Conservation (phyloP, 139 green algal species). For the Spirogloea muscicola region DNA sequence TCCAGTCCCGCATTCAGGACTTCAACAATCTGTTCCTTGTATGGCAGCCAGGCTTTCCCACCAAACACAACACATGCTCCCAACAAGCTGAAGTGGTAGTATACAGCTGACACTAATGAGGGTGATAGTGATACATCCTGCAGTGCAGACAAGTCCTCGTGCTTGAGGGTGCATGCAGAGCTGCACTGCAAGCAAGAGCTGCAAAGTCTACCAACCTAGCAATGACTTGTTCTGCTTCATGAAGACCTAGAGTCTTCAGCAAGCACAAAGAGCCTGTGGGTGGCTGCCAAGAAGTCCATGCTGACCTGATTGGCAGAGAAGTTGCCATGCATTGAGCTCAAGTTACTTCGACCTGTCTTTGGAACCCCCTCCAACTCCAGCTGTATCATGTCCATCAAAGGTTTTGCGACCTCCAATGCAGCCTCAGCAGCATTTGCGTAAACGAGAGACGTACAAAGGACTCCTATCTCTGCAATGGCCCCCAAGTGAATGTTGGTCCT, state of each 20-base stretch:
- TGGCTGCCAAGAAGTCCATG: neutral
- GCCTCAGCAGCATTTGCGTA: conserved; percentile 48
- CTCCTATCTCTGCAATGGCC: conserved; percentile 50
- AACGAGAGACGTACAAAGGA: conserved; percentile 57
- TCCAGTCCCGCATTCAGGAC: conserved; percentile 15
- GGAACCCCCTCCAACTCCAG: neutral
- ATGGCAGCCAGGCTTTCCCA: conserved; percentile 1
- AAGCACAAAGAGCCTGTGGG: too few species aligned
- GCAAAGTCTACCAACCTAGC: too few species aligned
- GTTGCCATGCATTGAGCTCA: too few species aligned
- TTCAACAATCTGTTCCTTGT: conserved; percentile 21
- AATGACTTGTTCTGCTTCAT: too few species aligned
- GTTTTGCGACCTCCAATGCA: conserved; percentile 47
- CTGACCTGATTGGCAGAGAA: too few species aligned
- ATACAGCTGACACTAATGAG: conserved; percentile 3
- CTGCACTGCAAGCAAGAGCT: neutral
- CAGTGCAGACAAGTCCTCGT: neutral
- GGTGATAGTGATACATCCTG: conserved; percentile 6
- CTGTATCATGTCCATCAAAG: conserved; percentile 50
- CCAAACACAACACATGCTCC: neutral
- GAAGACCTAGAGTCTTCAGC: too few species aligned
- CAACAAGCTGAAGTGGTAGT: conserved; percentile 5
- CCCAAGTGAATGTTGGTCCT: conserved; percentile 52
- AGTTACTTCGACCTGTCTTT: too few species aligned
- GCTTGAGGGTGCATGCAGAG: neutral